Evolutionary conservation across 2,329 filamentous ascomycete genomes (phyloP), one percentile per base, ranked within the genome.

Genomic region (Lecanicillium sp.): DNA sequence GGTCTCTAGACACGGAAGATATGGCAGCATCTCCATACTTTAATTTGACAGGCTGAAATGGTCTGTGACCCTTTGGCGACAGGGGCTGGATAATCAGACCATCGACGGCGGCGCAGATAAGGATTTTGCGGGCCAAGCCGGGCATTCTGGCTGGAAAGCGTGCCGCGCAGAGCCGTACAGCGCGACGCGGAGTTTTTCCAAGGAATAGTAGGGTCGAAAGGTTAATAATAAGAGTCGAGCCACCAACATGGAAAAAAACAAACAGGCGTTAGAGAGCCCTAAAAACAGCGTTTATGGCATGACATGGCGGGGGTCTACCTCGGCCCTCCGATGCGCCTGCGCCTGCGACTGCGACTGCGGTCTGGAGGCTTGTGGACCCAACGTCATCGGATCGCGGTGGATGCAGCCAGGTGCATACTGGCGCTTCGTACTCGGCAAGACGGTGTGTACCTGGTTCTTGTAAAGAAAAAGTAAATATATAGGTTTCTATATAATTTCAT

Each of bases 31-130:
- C 73, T 36, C 68, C 71, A 52, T 94, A 94, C 49, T 79, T 79
- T 46, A 94, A 74, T 51, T 77, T 79, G 38, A 88, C 69, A 17
- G 79, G 69, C 43, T 72, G 68, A 39, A 65, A 57, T 18, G 73
- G 62, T 29, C 68, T 61, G 57, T 75, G 71, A 53, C 79, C 74
- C 54, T 78, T 79, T 39, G 68, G 61, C 14, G 76, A 70, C 20
- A 84, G 65, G 18, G 85, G 81, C 53, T 92, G 86, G 32, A 96
- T 72, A 46, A 94, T 69, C 37, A 96, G 71, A 41, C 88, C 88
- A 54, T 96, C 88, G 39, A 82, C 77, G 18, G 87, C 80, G 40
- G 88, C 87, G 60, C 82, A 82, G 49, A 95, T 78, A 47, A 88
- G 58, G 40, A 94, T 66, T 63, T 92, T 94, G 57, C 85, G 83